Conservation (phyloP, 1,284 basidiomycete species). For the Stereum hirsutum region DNA sequence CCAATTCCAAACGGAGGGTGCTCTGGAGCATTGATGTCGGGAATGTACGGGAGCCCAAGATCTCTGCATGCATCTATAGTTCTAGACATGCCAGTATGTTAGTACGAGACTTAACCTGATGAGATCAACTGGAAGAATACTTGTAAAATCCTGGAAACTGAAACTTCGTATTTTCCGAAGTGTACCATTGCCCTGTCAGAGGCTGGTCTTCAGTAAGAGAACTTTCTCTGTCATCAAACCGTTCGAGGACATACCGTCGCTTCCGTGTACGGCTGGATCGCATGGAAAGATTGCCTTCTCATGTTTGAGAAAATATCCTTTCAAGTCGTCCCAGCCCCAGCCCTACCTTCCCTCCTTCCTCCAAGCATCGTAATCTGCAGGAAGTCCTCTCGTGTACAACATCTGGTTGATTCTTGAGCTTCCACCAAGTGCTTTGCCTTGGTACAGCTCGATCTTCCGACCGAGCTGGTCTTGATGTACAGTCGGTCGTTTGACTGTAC, state of each 20-base stretch:
- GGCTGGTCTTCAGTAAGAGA: too few species aligned
- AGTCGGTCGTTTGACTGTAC: constrained; percentile 14
- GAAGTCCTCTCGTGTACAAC: constrained; percentile 26
- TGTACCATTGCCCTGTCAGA: constrained; percentile 15
- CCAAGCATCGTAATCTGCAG: constrained; percentile 31
- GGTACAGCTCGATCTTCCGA: constrained; percentile 20
- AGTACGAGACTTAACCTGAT: neutral
- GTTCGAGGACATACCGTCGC: constrained; percentile 9
- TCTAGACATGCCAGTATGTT: constrained; percentile 8
- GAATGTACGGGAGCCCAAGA: constrained; percentile 16
- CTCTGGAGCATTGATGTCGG: constrained; percentile 19
- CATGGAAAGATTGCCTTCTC: constrained; percentile 14
- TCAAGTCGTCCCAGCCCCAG: constrained; percentile 27
- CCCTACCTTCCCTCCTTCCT: constrained; percentile 20
- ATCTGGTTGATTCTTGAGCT: constrained; percentile 32
- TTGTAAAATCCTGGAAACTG: constrained; percentile 10
- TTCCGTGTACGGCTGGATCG: constrained; percentile 9
- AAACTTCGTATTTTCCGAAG: constrained; percentile 7
- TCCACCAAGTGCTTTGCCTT: constrained; percentile 33
- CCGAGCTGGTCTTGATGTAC: constrained; percentile 14
- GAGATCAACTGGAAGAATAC: constrained; percentile 6
- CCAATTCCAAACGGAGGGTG: constrained; percentile 15
- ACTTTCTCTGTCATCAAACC: neutral
- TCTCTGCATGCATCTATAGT: constrained; percentile 10
- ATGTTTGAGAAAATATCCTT: constrained; percentile 27